phyloP scores from a whole-genome alignment of 2,329 filamentous ascomycete species.

The Berkeleyomyces basicola region DNA sequence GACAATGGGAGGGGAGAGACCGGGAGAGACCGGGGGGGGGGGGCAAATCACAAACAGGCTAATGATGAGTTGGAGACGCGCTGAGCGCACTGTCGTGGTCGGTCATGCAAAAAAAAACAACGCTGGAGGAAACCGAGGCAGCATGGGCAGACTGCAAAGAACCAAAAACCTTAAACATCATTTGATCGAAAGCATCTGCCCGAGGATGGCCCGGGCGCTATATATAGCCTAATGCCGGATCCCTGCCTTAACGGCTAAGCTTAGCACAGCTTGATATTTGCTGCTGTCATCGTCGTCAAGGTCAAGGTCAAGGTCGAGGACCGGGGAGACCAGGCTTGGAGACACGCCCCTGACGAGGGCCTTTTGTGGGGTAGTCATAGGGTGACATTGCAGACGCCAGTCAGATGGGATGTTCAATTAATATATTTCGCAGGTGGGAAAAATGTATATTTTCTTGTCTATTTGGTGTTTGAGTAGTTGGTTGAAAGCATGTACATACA shows the following conservation, averaged over 20 bases:
- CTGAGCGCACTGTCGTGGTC: background rate
- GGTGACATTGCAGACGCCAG: background rate
- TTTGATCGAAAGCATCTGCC: background rate
- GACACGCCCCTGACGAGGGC: background rate
- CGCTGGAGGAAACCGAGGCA: background rate
- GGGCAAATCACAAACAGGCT: no score
- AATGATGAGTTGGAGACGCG: no score
- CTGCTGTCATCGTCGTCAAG: background rate
- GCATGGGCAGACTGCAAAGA: background rate
- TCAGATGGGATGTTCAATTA: background rate
- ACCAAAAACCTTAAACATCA: background rate
- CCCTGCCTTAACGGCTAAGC: background rate
- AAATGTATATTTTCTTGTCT: no score
- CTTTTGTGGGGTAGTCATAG: background rate
- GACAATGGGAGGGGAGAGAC: no score
- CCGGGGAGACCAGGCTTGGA: background rate
- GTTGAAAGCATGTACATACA: no score
- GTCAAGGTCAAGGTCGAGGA: no score
- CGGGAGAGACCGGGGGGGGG: no score
- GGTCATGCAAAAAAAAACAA: background rate
- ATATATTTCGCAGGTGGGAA: no score
- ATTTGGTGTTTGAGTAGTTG: no score
- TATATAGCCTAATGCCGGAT: background rate
- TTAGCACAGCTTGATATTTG: background rate
- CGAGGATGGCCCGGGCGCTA: background rate